Evolutionary conservation across 2,329 filamentous ascomycete genomes (phyloP).

Genomic region (Fusarium subtropicale): DNA sequence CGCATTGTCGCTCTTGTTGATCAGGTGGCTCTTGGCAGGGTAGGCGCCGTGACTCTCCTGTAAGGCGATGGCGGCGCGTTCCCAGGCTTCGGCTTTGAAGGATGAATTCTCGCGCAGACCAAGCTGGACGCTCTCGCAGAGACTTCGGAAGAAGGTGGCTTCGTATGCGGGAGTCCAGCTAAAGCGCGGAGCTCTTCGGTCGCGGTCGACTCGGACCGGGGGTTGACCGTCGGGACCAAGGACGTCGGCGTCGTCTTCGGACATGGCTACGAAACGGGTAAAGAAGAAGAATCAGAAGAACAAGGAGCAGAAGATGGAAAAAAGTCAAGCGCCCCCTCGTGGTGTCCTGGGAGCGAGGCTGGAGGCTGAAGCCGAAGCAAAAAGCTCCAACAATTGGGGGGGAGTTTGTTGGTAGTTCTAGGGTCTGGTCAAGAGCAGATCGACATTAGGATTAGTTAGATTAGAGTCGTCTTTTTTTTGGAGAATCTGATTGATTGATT

Average conservation of each 20-base stretch:
- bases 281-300: neutral
- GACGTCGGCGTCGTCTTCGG: constrained; percentile 55
- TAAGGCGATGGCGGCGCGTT: constrained; percentile 65
- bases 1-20: constrained; percentile 73
- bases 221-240: constrained; percentile 53
- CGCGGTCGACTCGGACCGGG: constrained; percentile 53
- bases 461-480: neutral
- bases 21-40: constrained; percentile 70
- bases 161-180: constrained; percentile 71
- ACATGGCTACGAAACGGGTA: constrained; percentile 47
- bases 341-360: constrained; percentile 17
- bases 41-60: constrained; percentile 67
- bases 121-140: constrained; percentile 69
- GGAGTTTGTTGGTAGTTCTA: neutral
- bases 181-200: constrained; percentile 64
- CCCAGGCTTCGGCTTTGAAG: constrained; percentile 72
- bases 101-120: constrained; percentile 68
- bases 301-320: neutral
- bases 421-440: neutral
- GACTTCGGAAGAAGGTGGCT: constrained; percentile 69
- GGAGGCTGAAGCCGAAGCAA: constrained; percentile 33
- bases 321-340: constrained; percentile 19
- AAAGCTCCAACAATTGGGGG: constrained; percentile 29
- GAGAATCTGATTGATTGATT: constrained; percentile 7
- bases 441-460: constrained; percentile 1